Percentiles rank a stretch among this genome's conserved stretches.
Conservation (phyloP, 305 asterid genomes). For the Rubia occidens region DNA sequence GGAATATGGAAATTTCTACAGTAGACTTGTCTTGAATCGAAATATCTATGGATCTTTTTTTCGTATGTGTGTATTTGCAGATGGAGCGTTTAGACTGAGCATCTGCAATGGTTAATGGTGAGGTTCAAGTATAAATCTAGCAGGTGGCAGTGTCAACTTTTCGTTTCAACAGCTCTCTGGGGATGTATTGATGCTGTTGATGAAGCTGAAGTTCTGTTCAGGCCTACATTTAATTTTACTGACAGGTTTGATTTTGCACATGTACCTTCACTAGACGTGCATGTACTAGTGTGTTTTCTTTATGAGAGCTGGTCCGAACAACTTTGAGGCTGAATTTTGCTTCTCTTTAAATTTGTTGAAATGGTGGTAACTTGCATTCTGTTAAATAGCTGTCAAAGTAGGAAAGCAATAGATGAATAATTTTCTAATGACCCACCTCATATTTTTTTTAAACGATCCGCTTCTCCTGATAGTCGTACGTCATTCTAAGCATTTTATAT, state of each 20-base stretch:
- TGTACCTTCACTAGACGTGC: neutral
- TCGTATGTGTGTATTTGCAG: slow-evolving; percentile 19
- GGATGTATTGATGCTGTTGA: slow-evolving; percentile 6
- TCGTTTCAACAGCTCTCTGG: neutral
- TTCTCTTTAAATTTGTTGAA: slow-evolving; percentile 1
- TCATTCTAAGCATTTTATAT: too few species aligned
- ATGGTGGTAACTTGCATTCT: neutral
- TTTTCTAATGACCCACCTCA: neutral
- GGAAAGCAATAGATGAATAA: neutral
- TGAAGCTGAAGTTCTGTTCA: slow-evolving; percentile 7
- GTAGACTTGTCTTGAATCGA: neutral
- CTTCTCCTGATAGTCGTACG: too few species aligned
- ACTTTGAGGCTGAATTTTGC: slow-evolving; percentile 3
- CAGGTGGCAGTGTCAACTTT: neutral
- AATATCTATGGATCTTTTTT: neutral
- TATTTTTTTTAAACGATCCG: too few species aligned
- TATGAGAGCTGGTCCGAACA: slow-evolving; percentile 3
- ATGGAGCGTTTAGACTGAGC: slow-evolving; percentile 39
- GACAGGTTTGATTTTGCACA: neutral
- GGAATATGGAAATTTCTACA: neutral
- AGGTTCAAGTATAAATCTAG: neutral
- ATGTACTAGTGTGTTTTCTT: neutral
- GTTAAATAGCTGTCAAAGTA: neutral
- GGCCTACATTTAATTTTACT: neutral
- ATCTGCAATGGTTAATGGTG: neutral